Evolutionary conservation across 345 rosid genomes (phyloP).

Genomic region (Syzygium aromaticum): DNA sequence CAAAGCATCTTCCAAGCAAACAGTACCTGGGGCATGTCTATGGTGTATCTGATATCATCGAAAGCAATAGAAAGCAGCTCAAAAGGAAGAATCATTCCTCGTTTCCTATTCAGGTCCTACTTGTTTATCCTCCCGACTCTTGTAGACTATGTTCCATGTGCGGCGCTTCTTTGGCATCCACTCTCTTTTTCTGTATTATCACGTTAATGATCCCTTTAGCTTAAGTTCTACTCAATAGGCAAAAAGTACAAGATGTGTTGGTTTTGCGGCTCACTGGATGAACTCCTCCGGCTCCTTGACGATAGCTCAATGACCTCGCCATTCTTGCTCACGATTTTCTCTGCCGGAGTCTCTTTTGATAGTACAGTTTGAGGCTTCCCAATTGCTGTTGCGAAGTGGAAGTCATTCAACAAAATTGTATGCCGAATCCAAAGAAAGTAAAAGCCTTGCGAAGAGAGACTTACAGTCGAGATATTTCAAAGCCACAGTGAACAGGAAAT

Average conservation of each 20-base stretch:
- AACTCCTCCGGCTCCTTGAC: slow-evolving; percentile 5
- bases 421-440: neutral
- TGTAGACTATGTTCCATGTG: slow-evolving; percentile 22
- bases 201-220: neutral
- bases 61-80: slow-evolving; percentile 48
- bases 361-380: slow-evolving; percentile 49
- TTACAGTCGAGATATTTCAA: slow-evolving; percentile 64
- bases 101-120: slow-evolving; percentile 15
- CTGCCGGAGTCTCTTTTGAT: slow-evolving; percentile 34
- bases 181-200: slow-evolving; percentile 25
- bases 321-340: slow-evolving; percentile 21
- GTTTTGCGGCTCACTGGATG: slow-evolving; percentile 15
- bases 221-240: neutral
- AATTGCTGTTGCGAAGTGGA: slow-evolving; percentile 25
- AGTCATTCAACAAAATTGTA: neutral
- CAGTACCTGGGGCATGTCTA: slow-evolving; percentile 27
- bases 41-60: slow-evolving; percentile 46
- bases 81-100: slow-evolving; percentile 64
- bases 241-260: neutral
- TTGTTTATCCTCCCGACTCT: slow-evolving; percentile 22
- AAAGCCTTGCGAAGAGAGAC: slow-evolving; percentile 9
- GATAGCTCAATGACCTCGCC: slow-evolving; percentile 26
- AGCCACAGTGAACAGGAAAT: slow-evolving; percentile 56
- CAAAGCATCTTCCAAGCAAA: neutral
- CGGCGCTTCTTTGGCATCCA: slow-evolving; percentile 8